Conservation (phyloP, 2,329 filamentous ascomycete species). For the Pseudogymnoascus verrucosus region DNA sequence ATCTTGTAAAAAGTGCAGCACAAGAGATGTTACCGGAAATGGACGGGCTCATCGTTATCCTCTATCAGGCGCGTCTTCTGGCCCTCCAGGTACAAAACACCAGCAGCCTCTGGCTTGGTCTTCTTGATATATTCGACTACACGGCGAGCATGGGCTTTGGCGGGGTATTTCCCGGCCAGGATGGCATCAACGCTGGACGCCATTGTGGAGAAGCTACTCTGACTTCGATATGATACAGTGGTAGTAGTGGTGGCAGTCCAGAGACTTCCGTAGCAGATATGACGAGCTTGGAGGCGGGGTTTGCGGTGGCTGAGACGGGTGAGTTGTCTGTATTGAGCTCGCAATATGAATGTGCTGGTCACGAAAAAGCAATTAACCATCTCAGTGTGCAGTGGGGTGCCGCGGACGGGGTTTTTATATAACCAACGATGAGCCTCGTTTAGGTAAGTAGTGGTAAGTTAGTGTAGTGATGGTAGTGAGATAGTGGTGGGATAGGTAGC, state of each 20-base stretch:
- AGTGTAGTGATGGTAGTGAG: background rate
- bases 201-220: slow-evolving; percentile 6
- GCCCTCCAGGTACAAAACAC: slow-evolving; percentile 81
- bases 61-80: slow-evolving; percentile 75
- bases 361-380: slow-evolving; percentile 8
- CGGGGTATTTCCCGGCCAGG: slow-evolving; percentile 63
- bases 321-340: background rate
- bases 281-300: background rate
- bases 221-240: background rate
- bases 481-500: background rate
- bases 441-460: background rate
- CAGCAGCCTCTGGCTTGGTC: slow-evolving; percentile 56
- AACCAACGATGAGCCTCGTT: slow-evolving; percentile 1
- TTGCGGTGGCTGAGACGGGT: background rate
- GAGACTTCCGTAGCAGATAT: background rate
- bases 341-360: slow-evolving; percentile 2
- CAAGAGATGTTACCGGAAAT: slow-evolving; percentile 56
- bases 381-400: background rate
- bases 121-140: slow-evolving; percentile 72
- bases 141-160: slow-evolving; percentile 75
- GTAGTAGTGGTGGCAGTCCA: background rate
- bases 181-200: slow-evolving; percentile 27
- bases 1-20: background rate
- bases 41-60: slow-evolving; percentile 77
- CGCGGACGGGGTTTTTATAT: background rate